Base-by-base conservation (phyloP, 176 grass and related monocot genomes). In the Cenchrus fungigraminus region DNA sequence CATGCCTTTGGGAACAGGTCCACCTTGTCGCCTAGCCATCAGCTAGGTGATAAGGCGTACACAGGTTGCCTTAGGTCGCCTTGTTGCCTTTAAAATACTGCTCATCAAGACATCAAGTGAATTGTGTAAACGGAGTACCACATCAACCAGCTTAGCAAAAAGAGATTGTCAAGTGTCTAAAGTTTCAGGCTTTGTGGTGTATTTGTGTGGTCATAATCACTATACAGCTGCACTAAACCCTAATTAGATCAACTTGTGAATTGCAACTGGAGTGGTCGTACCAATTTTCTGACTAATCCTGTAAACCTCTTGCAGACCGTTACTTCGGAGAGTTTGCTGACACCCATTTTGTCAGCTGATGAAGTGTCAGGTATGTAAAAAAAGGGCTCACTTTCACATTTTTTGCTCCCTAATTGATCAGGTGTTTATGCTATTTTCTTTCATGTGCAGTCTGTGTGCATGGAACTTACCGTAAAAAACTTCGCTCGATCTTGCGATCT, bases 261-360 rank as follows among this genome's bases (percentile, higher is more conserved):
- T 34, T 84, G 65, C 14, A 22, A 52, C 10, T 44, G 76, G n/a
- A 83, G 10, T 66, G 68, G 49, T 50, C 6, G 49, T 69, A 32
- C 47, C 15, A 19, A 3, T 69, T 74, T 28, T 14, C 56, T 58
- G 42, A 76, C 55, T 83, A 76, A 80, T 84, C 17, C 2, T 73
- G 40, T 46, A 42, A 85, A n/a, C 5, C 65, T 81, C 34, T 77
- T 83, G 40, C 76, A 98, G 95, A 88, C 80, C 65, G 89, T 98
- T 79, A 86, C 83, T 66, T 91, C 93, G 51, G 95, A 98, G 87
- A 93, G 87, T 68, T 88, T 98, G 69, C 84, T 95, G 83, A 98
- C 93, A 68, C 91, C 93, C 37, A 98, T 98, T 72, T 54, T 95
- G 17, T 98, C 95, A 53, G 80, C 91, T 67, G 91, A 98, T 81